Percentiles rank a stretch among this genome's conserved stretches.
Evolutionary conservation across 1,284 basidiomycete genomes (phyloP).

Genomic region (Puccinia polysora): DNA sequence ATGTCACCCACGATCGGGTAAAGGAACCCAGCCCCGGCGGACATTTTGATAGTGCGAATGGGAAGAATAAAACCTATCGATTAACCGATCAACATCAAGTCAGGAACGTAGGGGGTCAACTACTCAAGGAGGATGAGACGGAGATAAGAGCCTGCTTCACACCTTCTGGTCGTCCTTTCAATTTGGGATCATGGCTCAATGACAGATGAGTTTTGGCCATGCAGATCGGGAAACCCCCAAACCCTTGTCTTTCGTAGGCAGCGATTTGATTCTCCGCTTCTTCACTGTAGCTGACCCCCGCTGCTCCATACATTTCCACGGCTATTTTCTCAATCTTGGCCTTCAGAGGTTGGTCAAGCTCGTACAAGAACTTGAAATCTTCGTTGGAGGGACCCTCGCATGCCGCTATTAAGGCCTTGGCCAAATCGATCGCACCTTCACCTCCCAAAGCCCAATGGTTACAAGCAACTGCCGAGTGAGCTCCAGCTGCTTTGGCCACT

Average conservation of each 20-base stretch:
- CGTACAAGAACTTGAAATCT: conserved; percentile 75
- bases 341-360: conserved; percentile 73
- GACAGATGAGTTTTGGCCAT: conserved; percentile 99
- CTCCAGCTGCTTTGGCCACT: conserved; percentile 75
- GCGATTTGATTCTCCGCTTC: conserved; percentile 80
- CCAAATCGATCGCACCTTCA: conserved; percentile 75
- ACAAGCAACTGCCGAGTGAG: conserved; percentile 89
- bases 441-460: conserved; percentile 97
- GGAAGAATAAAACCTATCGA: conserved; percentile 73
- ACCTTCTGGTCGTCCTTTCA: conserved; percentile 78
- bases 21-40: conserved; percentile 91
- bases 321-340: conserved; percentile 82
- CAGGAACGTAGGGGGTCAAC: no score
- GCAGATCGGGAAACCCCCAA: conserved; percentile 67
- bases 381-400: conserved; percentile 70
- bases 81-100: no score
- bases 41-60: conserved; percentile 79
- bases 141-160: not conserved
- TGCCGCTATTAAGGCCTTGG: conserved; percentile 75
- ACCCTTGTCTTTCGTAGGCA: conserved; percentile 87
- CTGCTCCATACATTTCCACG: conserved; percentile 84
- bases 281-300: conserved; percentile 68
- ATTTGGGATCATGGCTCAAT: conserved; percentile 86
- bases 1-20: conserved; percentile 72
- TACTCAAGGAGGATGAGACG: no score